Evolutionary conservation across 1,139 yeast species (phyloP).

Genomic region (Fermentozyma sake): DNA sequence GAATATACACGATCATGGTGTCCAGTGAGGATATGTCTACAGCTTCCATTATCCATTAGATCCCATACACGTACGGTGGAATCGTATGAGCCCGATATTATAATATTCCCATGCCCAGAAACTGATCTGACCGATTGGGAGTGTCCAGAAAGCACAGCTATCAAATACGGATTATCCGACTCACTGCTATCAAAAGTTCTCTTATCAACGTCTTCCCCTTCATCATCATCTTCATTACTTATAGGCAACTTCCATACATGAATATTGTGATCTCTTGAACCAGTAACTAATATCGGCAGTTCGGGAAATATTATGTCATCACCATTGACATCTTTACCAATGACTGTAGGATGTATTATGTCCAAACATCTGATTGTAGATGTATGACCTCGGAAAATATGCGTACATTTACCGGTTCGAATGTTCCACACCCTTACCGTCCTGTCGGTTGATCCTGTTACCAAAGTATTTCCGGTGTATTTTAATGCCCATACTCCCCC

Average conservation of each 20-base stretch:
- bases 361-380: constrained; percentile 91
- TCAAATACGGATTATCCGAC: constrained; percentile 63
- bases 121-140: constrained; percentile 84
- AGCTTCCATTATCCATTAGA: constrained; percentile 60
- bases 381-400: constrained; percentile 76
- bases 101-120: constrained; percentile 77
- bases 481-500: constrained; percentile 99
- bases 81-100: constrained; percentile 90
- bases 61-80: constrained; percentile 93
- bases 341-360: constrained; percentile 62
- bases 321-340: constrained; percentile 59
- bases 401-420: constrained; percentile 52
- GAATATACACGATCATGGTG: constrained; percentile 87
- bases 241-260: constrained; percentile 85
- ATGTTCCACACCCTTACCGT: constrained; percentile 62
- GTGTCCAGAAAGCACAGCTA: constrained; percentile 81
- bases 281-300: constrained; percentile 70
- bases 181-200: constrained; percentile 36
- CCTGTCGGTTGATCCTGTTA: constrained; percentile 55
- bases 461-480: constrained; percentile 67
- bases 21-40: constrained; percentile 72
- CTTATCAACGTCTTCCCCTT: constrained; percentile 19
- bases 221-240: constrained; percentile 36
- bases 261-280: constrained; percentile 85
- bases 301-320: constrained; percentile 60